Evolutionary conservation across 192 early-diverging fungal species (phyloP).

Genomic region (Fimicolochytrium jonesii): DNA sequence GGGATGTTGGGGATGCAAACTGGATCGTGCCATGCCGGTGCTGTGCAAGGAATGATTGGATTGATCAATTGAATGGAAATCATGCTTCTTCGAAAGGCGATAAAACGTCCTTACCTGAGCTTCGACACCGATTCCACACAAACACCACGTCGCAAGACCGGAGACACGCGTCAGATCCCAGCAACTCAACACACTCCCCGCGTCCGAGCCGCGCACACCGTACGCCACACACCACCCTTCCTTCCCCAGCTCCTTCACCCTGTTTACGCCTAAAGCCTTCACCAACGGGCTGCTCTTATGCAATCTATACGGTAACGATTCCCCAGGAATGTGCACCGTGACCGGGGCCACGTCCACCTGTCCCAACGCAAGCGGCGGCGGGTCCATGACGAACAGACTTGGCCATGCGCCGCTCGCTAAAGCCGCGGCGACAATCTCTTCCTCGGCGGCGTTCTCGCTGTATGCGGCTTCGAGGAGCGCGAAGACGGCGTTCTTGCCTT

Average conservation of each 20-base stretch:
- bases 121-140: not conserved
- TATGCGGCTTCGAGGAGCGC: not conserved
- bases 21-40: no score
- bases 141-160: not conserved
- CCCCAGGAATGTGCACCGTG: not conserved
- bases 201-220: not conserved
- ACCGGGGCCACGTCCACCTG: not conserved
- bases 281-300: slow-evolving; percentile 1
- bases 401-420: not conserved
- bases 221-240: not conserved
- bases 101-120: not conserved
- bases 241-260: not conserved
- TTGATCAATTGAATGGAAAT: no score
- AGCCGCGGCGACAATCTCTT: not conserved
- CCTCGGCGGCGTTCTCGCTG: not conserved
- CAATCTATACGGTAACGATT: not conserved
- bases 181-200: not conserved
- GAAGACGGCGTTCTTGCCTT: no score
- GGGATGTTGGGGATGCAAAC: no score
- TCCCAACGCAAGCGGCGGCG: not conserved
- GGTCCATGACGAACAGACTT: not conserved
- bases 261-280: not conserved
- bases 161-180: not conserved
- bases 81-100: not conserved
- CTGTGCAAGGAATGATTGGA: no score